A percentile compares a stretch with the other conserved stretches of the same genome.
Conservation (phyloP, 2,329 filamentous ascomycete genomes). For the Bretziella fagacearum region DNA sequence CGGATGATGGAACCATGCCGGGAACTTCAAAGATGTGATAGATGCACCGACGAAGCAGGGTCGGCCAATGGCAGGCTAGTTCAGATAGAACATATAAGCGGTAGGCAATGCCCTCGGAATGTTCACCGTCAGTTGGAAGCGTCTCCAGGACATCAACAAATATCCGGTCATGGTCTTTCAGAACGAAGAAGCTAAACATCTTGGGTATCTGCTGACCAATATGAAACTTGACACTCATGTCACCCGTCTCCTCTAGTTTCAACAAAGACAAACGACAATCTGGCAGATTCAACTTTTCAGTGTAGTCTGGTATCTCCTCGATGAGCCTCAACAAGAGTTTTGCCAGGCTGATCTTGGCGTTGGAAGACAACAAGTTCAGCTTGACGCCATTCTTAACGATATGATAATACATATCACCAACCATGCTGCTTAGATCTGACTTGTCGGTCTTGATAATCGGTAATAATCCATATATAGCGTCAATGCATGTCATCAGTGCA, state of each 20-base stretch:
- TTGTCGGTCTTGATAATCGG: constrained; percentile 44
- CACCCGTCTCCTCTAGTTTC: constrained; percentile 47
- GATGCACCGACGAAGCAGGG: constrained; percentile 67
- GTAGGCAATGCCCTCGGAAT: constrained; percentile 68
- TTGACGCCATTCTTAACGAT: constrained; percentile 51
- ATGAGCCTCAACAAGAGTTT: constrained; percentile 54
- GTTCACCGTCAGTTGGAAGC: constrained; percentile 55
- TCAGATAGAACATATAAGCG: constrained; percentile 60
- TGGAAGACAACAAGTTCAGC: constrained; percentile 51
- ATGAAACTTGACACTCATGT: constrained; percentile 57
- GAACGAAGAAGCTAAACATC: constrained; percentile 67
- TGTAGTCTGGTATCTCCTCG: constrained; percentile 49
- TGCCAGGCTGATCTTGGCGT: constrained; percentile 49
- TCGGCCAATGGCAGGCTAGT: constrained; percentile 70
- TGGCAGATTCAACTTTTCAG: constrained; percentile 38
- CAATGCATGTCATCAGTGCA: constrained; percentile 48
- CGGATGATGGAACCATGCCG: constrained; percentile 41
- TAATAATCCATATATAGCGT: constrained; percentile 47
- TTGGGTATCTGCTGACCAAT: constrained; percentile 52
- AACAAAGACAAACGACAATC: constrained; percentile 55
- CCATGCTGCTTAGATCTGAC: constrained; percentile 45
- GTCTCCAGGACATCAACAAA: constrained; percentile 69
- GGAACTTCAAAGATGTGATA: constrained; percentile 73
- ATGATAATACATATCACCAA: constrained; percentile 63
- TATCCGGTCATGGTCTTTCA: constrained; percentile 67